Base-by-base conservation (phyloP, 225 moss, liverwort and hornwort species). In the Polytrichum formosum region DNA sequence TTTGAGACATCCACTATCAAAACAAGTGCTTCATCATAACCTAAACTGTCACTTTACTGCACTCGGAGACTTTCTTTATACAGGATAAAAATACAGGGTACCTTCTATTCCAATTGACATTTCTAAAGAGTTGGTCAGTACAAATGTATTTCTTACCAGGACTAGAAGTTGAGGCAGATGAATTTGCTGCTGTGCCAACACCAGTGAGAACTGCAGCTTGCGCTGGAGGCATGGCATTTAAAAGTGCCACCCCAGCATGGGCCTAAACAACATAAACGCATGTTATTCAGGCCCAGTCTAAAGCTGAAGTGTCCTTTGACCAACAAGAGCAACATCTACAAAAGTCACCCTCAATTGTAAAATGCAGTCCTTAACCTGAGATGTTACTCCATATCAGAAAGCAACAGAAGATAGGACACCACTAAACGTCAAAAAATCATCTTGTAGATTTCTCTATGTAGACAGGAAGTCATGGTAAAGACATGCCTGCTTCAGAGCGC, bases 191-290 rank as follows among this genome's bases (percentile, higher is more conserved):
- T 53, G 75, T 35, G 25, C 63, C 62, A 23, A 70, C 72, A 73
- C 66, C 72, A 56, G 80, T 35, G 54, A 60, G 54, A 55, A 67
- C 80, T 46, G 81, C 64, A 35, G 66, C 64, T 75, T 87, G 81
- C 22, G 76, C 85, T 56, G 96, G 97, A 54, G 94, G 90, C 28
- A 91, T 88, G 54, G 91, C 92, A 70, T 98, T 98, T 61, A 98
- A 78, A 74, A 98, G 94, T 20, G 97, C 97, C 76, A 98, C 94
- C 53, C 97, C 97, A 55, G 78, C 97, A 78, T 98, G 97, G 26
- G 97, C 91, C 97, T 96, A 79, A 62, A 67, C 31, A 55, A 80
- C 20, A 73, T 35, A 22, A 73, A 58, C 68, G 75, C 28, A 65
- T 28, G 37, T 61, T 21, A 54, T 31, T 28, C 67, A 66, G 13